These are phyloP conservation scores for Chimonanthus praecox DNA, from an alignment of 164 flowering plant species.

Conservation along the genomic window DNA sequence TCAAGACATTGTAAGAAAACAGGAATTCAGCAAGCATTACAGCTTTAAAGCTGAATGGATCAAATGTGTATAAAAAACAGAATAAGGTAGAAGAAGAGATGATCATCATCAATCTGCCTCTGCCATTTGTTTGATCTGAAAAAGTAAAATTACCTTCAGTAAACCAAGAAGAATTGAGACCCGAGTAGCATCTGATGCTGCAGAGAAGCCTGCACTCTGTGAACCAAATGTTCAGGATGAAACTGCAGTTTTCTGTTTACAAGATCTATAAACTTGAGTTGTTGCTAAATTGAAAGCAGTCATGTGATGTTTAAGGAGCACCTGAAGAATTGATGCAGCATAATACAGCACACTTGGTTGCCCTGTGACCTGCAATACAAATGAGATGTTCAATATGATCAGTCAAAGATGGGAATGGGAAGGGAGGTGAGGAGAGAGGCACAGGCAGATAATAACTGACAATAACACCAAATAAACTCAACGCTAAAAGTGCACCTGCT, in stretches of 20 bases:
- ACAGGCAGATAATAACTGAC: background rate
- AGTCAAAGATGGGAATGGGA: background rate
- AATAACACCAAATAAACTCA: background rate
- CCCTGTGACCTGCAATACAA: conserved; percentile 78
- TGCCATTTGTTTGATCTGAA: conserved; percentile 1
- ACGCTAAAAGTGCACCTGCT: conserved; percentile 55
- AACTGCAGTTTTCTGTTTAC: background rate
- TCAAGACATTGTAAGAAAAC: no score
- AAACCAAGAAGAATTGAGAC: conserved; percentile 85
- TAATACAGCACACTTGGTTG: conserved; percentile 98
- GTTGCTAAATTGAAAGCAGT: background rate
- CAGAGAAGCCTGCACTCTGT: conserved; percentile 94
- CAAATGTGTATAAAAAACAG: no score
- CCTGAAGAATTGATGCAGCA: conserved; percentile 92
- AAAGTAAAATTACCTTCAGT: conserved; percentile 50
- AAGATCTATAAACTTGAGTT: background rate
- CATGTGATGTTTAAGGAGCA: conserved; percentile 15
- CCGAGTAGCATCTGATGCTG: conserved; percentile 88
- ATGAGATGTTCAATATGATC: background rate
- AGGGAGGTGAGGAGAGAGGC: no score
- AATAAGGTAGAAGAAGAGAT: no score
- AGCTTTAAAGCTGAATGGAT: no score
- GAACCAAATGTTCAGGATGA: background rate
- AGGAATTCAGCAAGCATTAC: no score
- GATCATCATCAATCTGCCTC: no score